Evolutionary conservation across 768 basidiomycete species (phyloP), one percentile per base, ranked within the genome.

Genomic region (Boletus fagicola): DNA sequence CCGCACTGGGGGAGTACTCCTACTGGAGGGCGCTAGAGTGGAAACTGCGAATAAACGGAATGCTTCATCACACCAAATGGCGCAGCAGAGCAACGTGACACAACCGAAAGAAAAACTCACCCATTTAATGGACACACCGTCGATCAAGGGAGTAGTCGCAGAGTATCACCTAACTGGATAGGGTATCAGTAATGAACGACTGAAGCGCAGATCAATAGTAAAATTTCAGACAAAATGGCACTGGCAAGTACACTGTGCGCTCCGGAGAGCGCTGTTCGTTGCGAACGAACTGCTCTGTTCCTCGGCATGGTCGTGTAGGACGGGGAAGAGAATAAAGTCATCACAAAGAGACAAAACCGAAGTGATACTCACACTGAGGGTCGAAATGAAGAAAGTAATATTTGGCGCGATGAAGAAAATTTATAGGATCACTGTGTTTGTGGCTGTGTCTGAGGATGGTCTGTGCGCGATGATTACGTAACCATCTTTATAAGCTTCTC

Each of bases 261-360:
- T 75, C 78, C 76, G 74, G 57, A 81, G 75, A 77, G 75, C 79
- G 80, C 83, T 75, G 81, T 85, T 77, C 78, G 85, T 85, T 85
- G 85, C 84, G 84, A 87, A 88, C 84, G 80, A 79, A 86, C 84
- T 68, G 65, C 86, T 87, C 87, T 89, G 72, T 82, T 78, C 71
- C 87, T 89, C 88, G 84, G 78, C 89, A 90, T 85, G 82, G 89
- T 90, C 88, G 88, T 86, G 69, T 90, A 90, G 75, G 88, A 86
- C 87, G 88, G 88, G 88, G 88, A 90, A 90, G 87, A 90, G 88
- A 90, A 90, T 82, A 79, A 79, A 79, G 82, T 86, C 87, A 88
- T 88, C 86, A 58, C 18, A 54, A 51, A 60, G 42, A 60, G 36
- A 58, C 44, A 12, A 24, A 52, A 33, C 33, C 5, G 11, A 38